phyloP scores from a whole-genome alignment of 352 stramenopile species.

The Phytophthora vignae region DNA sequence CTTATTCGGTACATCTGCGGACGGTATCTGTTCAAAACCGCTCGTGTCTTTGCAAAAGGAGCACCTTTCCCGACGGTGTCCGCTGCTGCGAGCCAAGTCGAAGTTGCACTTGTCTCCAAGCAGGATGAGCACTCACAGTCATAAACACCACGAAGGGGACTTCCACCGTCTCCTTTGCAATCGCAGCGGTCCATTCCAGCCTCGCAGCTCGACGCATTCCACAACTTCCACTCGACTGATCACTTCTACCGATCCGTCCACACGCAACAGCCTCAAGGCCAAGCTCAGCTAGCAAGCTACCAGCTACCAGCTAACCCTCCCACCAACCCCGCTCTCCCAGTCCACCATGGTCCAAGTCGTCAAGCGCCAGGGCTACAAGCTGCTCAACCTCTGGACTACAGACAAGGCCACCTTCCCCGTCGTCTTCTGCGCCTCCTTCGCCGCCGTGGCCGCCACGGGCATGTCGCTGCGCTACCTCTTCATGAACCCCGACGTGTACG shows the following conservation, averaged over 20 bases:
- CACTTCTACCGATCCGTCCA: neutral
- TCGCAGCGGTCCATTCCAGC: neutral
- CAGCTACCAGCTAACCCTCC: no score
- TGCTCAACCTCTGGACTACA: slow-evolving; percentile 66
- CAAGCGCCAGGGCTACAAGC: slow-evolving; percentile 38
- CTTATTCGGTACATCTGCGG: neutral
- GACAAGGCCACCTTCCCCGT: slow-evolving; percentile 71
- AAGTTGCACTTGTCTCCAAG: neutral
- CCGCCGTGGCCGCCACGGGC: slow-evolving; percentile 41
- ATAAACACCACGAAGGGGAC: neutral
- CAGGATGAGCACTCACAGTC: neutral
- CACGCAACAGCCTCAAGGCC: slow-evolving; percentile 16
- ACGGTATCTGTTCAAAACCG: neutral
- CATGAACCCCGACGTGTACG: slow-evolving; percentile 68
- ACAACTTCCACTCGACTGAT: neutral
- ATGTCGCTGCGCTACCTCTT: slow-evolving; percentile 58
- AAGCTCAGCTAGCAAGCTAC: no score
- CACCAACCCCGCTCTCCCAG: neutral
- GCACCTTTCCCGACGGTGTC: neutral
- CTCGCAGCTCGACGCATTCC: neutral
- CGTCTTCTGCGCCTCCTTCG: slow-evolving; percentile 52
- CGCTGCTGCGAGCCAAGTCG: slow-evolving; percentile 2
- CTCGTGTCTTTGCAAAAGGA: neutral
- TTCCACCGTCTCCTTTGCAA: neutral
- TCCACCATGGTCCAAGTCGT: slow-evolving; percentile 22